phyloP scores from a whole-genome alignment of 495 filamentous ascomycete species.

The Penicillium mononematosum region DNA sequence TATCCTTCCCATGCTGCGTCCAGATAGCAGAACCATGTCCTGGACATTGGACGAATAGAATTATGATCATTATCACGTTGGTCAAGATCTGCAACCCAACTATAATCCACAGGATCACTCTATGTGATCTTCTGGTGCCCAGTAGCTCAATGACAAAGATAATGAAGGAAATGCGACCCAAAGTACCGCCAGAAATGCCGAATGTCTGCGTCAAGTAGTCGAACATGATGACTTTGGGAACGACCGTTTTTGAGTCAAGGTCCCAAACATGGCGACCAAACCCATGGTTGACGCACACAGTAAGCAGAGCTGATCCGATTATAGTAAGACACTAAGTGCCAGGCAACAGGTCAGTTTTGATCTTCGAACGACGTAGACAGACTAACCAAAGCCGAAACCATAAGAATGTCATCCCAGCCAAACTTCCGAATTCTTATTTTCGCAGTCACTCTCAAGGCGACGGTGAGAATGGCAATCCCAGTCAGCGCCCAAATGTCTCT shows the following conservation, averaged over 20 bases:
- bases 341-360: not conserved
- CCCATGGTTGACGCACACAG: constrained; percentile 22
- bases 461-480: constrained; percentile 19
- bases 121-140: constrained; percentile 27
- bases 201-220: constrained; percentile 32
- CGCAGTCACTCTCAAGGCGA: constrained; percentile 25
- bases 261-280: constrained; percentile 24
- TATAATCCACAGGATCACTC: constrained; percentile 36
- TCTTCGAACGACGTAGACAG: not conserved
- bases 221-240: constrained; percentile 27
- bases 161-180: constrained; percentile 41
- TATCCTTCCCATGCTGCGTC: constrained; percentile 31
- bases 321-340: constrained; percentile 22
- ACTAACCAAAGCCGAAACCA: constrained; percentile 31
- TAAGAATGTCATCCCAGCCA: constrained; percentile 29
- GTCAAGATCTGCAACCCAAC: constrained; percentile 25
- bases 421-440: constrained; percentile 29
- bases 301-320: constrained; percentile 28
- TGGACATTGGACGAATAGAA: constrained; percentile 42
- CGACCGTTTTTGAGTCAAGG: constrained; percentile 1
- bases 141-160: constrained; percentile 41
- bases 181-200: constrained; percentile 21
- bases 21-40: constrained; percentile 39
- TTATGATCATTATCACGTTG: constrained; percentile 32
- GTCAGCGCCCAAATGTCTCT: constrained; percentile 30